These are phyloP conservation scores for Davidsoniella australis DNA, from an alignment of 2,329 filamentous ascomycete species.

Conservation along the genomic window DNA sequence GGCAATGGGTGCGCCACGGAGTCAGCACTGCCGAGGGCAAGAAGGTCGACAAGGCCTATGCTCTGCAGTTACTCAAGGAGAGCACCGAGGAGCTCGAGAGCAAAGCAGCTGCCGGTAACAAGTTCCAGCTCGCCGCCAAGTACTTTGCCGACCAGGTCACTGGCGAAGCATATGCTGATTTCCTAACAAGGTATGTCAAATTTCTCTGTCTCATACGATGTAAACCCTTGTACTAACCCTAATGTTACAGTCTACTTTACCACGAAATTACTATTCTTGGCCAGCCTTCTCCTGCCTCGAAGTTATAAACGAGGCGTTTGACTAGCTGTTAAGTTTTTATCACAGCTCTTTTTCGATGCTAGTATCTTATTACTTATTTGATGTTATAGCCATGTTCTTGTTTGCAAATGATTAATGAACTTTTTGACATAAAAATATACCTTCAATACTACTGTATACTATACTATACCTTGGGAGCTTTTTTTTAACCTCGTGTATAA, in stretches of 20 bases:
- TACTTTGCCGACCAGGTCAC: constrained; percentile 90
- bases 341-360: too few relatives aligned
- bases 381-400: too few relatives aligned
- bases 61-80: constrained; percentile 73
- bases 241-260: constrained; percentile 50
- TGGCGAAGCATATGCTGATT: constrained; percentile 94
- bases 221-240: constrained; percentile 11
- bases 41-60: constrained; percentile 83
- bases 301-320: constrained; percentile 30
- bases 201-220: background rate
- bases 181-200: constrained; percentile 58
- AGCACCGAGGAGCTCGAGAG: constrained; percentile 57
- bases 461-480: too few relatives aligned
- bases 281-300: constrained; percentile 40
- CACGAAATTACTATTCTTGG: constrained; percentile 71
- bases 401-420: too few relatives aligned
- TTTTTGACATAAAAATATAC: too few relatives aligned
- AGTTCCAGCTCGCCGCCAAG: constrained; percentile 75
- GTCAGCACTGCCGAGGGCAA: constrained; percentile 72
- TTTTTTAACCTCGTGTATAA: too few relatives aligned
- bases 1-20: constrained; percentile 77
- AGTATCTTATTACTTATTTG: too few relatives aligned
- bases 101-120: constrained; percentile 73
- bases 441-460: too few relatives aligned
- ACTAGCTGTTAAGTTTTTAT: background rate